Conservation (phyloP, 2,329 filamentous ascomycete genomes). For the Talaromyces sp. region DNA sequence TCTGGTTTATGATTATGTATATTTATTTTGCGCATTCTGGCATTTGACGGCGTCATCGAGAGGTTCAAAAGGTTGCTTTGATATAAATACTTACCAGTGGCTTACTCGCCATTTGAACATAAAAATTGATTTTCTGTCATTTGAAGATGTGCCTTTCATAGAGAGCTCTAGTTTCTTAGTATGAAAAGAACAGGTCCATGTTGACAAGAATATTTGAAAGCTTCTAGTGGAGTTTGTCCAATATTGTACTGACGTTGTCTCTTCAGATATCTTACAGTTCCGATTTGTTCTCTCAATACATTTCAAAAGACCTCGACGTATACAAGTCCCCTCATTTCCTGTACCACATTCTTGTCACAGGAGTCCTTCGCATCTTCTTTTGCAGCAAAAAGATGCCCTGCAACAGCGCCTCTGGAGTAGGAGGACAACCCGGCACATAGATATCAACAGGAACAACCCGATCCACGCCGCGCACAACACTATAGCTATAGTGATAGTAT, state of each 20-base stretch:
- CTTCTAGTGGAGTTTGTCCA: not conserved
- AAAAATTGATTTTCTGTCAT: not conserved
- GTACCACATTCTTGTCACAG: constrained; percentile 51
- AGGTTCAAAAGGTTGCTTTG: not conserved
- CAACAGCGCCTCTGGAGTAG: constrained; percentile 49
- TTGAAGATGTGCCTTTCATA: too few relatives aligned
- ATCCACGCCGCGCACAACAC: constrained; percentile 69
- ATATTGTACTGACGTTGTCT: not conserved
- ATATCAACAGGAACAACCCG: constrained; percentile 74
- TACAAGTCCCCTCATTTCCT: constrained; percentile 33
- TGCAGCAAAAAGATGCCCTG: constrained; percentile 68
- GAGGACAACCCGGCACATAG: constrained; percentile 69
- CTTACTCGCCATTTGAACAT: not conserved
- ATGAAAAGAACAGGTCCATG: not conserved
- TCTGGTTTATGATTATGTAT: not conserved
- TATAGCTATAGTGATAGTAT: constrained; percentile 84
- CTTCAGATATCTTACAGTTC: not conserved
- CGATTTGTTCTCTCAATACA: not conserved
- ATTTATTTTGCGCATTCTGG: constrained; percentile 4
- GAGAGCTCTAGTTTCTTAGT: not conserved
- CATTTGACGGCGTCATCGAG: constrained; percentile 6
- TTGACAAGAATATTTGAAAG: too few relatives aligned
- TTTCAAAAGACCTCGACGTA: not conserved
- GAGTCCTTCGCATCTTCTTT: constrained; percentile 62
- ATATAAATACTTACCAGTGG: not conserved